phyloP scores from a whole-genome alignment of 352 stramenopile species.

The Pseudoperonospora humuli region DNA sequence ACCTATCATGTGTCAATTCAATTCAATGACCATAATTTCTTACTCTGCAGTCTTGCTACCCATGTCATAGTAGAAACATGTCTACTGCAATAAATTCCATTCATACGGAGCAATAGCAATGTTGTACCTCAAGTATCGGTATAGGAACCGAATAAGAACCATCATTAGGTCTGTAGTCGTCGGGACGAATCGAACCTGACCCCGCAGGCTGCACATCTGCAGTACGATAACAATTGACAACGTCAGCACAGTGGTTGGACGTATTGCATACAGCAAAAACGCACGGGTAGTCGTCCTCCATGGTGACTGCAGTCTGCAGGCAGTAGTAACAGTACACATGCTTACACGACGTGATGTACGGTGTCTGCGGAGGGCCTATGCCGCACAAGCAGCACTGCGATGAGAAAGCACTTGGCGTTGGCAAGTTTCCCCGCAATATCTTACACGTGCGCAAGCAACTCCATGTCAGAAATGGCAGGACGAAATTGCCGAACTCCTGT shows the following conservation, averaged over 20 bases:
- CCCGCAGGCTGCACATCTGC: conserved; percentile 54
- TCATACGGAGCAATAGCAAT: too few species aligned
- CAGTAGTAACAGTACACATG: conserved; percentile 86
- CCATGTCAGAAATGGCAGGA: conserved; percentile 68
- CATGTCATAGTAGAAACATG: too few species aligned
- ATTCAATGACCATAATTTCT: too few species aligned
- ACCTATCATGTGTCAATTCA: too few species aligned
- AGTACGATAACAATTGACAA: not conserved
- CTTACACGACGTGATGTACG: conserved; percentile 84
- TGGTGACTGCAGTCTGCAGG: conserved; percentile 62
- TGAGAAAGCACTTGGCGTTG: conserved; percentile 4
- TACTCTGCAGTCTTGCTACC: too few species aligned
- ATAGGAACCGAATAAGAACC: too few species aligned
- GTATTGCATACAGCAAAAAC: conserved; percentile 8
- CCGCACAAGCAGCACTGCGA: conserved; percentile 59
- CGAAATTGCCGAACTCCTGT: conserved; percentile 77
- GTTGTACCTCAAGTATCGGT: too few species aligned
- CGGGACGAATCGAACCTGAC: conserved; percentile 62
- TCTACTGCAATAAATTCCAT: too few species aligned
- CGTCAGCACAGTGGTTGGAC: not conserved
- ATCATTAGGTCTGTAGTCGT: conserved; percentile 23
- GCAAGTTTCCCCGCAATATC: conserved; percentile 4
- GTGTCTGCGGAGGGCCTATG: conserved; percentile 52
- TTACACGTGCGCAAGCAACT: conserved; percentile 25
- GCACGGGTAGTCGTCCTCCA: conserved; percentile 65